phyloP scores from a whole-genome alignment of 2,329 filamentous ascomycete genomes.

The Calonectria multiphialidica region DNA sequence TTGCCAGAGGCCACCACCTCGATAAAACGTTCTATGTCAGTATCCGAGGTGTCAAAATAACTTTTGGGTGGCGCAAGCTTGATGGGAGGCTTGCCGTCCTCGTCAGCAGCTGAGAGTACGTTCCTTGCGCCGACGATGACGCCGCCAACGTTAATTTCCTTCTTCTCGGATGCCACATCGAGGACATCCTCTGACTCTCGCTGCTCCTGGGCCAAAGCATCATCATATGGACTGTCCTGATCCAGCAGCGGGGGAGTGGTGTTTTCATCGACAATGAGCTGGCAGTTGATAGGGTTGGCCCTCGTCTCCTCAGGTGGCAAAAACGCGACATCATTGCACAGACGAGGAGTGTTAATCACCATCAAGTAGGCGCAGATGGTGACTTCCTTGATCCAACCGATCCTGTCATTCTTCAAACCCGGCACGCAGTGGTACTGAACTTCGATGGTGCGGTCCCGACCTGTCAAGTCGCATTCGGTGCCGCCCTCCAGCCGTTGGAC shows the following conservation, averaged over 20 bases:
- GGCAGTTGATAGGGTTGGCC: constrained; percentile 82
- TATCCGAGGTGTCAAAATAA: constrained; percentile 47
- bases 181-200: constrained; percentile 23
- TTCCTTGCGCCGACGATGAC: constrained; percentile 65
- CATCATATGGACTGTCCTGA: constrained; percentile 46
- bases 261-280: constrained; percentile 71
- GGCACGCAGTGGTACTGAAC: constrained; percentile 86
- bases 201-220: constrained; percentile 41
- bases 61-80: constrained; percentile 60
- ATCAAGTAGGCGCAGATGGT: constrained; percentile 93
- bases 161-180: constrained; percentile 47
- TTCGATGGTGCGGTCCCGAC: constrained; percentile 84
- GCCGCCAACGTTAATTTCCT: constrained; percentile 63
- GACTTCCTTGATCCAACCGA: constrained; percentile 93
- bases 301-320: constrained; percentile 82
- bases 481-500: constrained; percentile 85
- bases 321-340: constrained; percentile 91
- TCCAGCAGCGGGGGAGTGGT: constrained; percentile 54
- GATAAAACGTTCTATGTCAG: constrained; percentile 46
- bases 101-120: constrained; percentile 59
- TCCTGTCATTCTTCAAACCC: constrained; percentile 77
- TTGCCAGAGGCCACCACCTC: constrained; percentile 60
- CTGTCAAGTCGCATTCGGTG: constrained; percentile 88
- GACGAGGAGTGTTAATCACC: constrained; percentile 89
- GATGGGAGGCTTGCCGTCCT: constrained; percentile 60